phyloP scores from a whole-genome alignment of 2,329 filamentous ascomycete genomes.

The Grosmannia clavigera region DNA sequence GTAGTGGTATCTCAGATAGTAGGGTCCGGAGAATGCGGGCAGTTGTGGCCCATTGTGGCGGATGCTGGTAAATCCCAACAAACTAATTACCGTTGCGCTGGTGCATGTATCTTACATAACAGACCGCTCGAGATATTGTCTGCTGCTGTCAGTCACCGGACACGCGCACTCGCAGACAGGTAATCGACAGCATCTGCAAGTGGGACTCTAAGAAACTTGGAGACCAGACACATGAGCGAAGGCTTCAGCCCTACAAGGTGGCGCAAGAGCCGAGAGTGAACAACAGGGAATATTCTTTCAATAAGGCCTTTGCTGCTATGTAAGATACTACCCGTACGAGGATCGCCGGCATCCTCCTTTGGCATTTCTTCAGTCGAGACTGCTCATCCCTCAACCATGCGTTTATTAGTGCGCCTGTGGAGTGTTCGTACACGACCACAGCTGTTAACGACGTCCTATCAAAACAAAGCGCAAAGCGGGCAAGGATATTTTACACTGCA shows the following conservation, averaged over 20 bases:
- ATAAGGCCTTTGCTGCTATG: background rate
- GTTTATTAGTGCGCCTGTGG: background rate
- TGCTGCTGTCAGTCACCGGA: background rate
- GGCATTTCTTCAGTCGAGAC: background rate
- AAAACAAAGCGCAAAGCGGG: background rate
- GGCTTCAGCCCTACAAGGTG: conserved; percentile 5
- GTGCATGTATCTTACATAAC: background rate
- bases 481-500: background rate
- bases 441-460: background rate
- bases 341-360: background rate
- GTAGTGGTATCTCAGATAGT: no score
- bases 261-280: background rate
- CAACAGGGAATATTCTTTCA: no score
- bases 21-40: background rate
- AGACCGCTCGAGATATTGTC: background rate
- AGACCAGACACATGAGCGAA: background rate
- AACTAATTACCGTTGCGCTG: no score
- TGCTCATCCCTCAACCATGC: background rate
- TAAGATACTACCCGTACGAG: background rate
- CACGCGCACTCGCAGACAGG: no score
- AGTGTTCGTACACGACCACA: background rate
- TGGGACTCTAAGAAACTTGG: background rate
- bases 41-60: no score
- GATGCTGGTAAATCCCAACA: no score
- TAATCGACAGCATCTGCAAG: background rate